phyloP scores from a whole-genome alignment of 352 stramenopile species.

The Blastocystis sp. region DNA sequence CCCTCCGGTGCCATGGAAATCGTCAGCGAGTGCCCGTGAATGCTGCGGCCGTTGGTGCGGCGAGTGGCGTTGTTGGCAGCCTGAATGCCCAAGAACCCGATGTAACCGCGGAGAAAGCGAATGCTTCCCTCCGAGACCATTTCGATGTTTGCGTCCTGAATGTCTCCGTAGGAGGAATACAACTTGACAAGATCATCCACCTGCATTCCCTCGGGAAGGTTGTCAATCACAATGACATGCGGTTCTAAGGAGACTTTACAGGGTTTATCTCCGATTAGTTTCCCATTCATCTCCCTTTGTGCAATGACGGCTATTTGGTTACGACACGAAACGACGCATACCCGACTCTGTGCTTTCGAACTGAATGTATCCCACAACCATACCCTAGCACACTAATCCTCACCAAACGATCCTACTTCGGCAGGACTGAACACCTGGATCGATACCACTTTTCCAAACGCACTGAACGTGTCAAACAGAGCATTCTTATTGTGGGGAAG shows the following conservation, averaged over 20 bases:
- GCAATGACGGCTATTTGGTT: neutral
- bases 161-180: neutral
- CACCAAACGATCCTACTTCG: neutral
- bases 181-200: neutral
- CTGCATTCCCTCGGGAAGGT: neutral
- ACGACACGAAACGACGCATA: neutral
- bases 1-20: neutral
- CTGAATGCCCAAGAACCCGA: neutral
- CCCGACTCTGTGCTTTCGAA: neutral
- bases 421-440: slow-evolving; percentile 4
- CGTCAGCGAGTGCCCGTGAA: neutral
- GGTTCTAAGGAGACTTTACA: neutral
- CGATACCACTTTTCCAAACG: neutral
- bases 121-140: neutral
- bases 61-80: neutral
- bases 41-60: neutral
- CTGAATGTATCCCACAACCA: neutral
- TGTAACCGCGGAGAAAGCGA: neutral
- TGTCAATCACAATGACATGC: neutral
- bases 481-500: neutral
- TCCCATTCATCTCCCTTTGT: neutral
- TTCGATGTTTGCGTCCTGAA: neutral
- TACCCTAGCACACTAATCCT: neutral
- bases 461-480: neutral
- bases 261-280: neutral